Base-by-base conservation (phyloP, 371 early-diverging fungal genomes). In the Apophysomyces variabilis region DNA sequence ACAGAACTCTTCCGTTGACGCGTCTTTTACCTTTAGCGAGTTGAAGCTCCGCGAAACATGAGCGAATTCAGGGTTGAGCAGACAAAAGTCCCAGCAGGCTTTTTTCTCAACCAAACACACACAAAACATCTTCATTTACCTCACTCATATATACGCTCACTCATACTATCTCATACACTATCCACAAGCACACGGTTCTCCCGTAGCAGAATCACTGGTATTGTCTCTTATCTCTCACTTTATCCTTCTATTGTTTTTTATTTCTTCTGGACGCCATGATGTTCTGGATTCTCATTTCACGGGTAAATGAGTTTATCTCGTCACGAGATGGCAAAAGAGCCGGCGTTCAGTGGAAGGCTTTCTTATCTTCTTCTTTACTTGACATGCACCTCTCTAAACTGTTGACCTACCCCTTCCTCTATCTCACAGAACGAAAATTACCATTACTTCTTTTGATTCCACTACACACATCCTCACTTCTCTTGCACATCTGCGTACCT, bases 401-500 rank as follows among this genome's bases (percentile, higher is more conserved):
- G 54, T 50, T 50, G 54, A 50, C 54, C 54, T 50, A 50, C 54
- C 54, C 54, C 54, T 50, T 50, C 54, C 54, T 50, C 54, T 50
- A 50, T 50, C 54, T 50, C 54, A 21, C 54, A 50, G 54, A 50
- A 50, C 54, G 21, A 50, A 26, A 26, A 50, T 21, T 50, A 50
- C 54, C 54, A 50, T 50, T 50, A 50, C 54, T 50, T 50, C 54
- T 50, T 50, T 50, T 50, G 54, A 50, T 50, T 50, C 54, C 54
- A 50, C 21, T 50, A n/a, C 54, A 50, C 54, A 50, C 54, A 50
- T 21, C 54, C 54, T 50, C 54, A 50, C 54, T 45, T 35, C 45
- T 16, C 9, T 61, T 56, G 63, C 57, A 46, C 57, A 57, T n/a
- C 63, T 56, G 39, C 57, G 63, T 56, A 56, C 63, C 43, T 54